Evolutionary conservation across 257 asterid genomes (phyloP).

Genomic region (Nemophila menziesii): DNA sequence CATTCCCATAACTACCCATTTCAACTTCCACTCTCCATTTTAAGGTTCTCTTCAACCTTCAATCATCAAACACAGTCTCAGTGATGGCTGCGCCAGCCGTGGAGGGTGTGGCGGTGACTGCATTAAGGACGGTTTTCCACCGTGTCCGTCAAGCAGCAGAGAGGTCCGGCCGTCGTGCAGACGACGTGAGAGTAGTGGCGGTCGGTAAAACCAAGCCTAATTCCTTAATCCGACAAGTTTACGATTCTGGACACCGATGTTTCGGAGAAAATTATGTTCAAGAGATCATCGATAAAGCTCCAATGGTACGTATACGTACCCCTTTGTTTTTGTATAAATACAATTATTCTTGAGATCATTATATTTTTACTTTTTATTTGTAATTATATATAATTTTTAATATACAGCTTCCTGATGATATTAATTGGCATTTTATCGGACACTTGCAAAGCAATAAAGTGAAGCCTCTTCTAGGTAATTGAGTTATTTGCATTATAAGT

Average conservation of each 20-base stretch:
- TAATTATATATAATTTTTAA: neutral
- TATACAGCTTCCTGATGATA: constrained; percentile 69
- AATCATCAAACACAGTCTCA: neutral
- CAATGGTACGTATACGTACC: constrained; percentile 36
- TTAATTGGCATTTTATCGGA: constrained; percentile 78
- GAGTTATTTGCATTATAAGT: neutral
- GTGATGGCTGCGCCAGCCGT: constrained; percentile 64
- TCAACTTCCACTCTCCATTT: neutral
- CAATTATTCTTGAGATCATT: constrained; percentile 1
- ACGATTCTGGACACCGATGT: constrained; percentile 66
- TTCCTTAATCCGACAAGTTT: constrained; percentile 49
- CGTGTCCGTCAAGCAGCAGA: constrained; percentile 64
- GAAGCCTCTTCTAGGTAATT: constrained; percentile 50
- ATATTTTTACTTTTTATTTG: neutral
- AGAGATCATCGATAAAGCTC: constrained; percentile 74
- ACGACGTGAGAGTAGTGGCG: constrained; percentile 69
- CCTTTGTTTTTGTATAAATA: too few species aligned
- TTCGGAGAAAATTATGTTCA: constrained; percentile 83
- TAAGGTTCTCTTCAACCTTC: neutral
- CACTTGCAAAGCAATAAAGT: constrained; percentile 89
- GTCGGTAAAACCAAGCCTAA: constrained; percentile 77
- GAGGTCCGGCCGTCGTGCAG: constrained; percentile 61
- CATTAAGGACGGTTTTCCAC: constrained; percentile 51
- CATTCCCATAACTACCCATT: neutral
- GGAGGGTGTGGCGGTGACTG: constrained; percentile 52